Evolutionary conservation across 179 eudicot genomes (phyloP).

Genomic region (Nepenthes alata): DNA sequence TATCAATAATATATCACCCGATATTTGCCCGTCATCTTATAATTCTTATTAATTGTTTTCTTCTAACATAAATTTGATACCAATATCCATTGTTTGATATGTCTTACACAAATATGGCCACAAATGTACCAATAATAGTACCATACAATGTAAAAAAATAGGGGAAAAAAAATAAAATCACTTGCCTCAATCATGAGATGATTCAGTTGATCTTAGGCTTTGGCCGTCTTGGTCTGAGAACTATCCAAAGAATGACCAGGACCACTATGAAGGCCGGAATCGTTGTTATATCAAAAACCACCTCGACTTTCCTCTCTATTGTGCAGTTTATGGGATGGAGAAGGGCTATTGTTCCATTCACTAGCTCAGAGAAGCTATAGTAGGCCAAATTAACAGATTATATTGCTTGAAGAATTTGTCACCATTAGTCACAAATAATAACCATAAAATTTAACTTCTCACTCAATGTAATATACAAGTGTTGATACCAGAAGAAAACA

Average conservation of each 20-base stretch:
- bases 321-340: conserved; percentile 85
- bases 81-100: too few species aligned
- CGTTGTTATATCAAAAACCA: conserved; percentile 72
- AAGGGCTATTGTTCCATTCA: conserved; percentile 43
- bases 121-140: too few species aligned
- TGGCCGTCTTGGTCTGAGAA: conserved; percentile 70
- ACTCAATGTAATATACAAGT: neutral
- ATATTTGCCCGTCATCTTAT: too few species aligned
- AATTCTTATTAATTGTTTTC: too few species aligned
- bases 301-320: conserved; percentile 62
- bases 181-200: too few species aligned
- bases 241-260: conserved; percentile 56
- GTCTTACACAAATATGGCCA: too few species aligned
- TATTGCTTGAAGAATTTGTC: neutral
- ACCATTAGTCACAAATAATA: neutral
- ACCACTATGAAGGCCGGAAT: conserved; percentile 84
- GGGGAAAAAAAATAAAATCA: too few species aligned
- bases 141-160: too few species aligned
- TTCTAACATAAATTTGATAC: too few species aligned
- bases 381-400: neutral
- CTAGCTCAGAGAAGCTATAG: conserved; percentile 63
- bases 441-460: neutral
- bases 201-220: conserved; percentile 89
- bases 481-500: neutral
- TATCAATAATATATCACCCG: too few species aligned